Conservation (phyloP, 495 filamentous ascomycete species). For the Alectoria sarmentosa region DNA sequence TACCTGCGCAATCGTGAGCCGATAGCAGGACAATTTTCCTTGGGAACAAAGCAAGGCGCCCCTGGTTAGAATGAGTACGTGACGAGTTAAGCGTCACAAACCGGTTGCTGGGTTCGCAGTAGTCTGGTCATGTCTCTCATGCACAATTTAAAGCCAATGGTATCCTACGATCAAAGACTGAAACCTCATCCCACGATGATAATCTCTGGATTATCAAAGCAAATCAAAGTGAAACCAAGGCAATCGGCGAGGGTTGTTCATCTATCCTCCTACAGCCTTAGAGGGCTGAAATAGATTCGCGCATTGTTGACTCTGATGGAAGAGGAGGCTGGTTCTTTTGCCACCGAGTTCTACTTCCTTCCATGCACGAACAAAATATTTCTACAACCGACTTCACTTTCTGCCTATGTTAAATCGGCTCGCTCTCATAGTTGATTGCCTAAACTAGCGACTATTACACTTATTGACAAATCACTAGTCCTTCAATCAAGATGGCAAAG, state of each 20-base stretch:
- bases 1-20: background rate
- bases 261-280: background rate
- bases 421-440: background rate
- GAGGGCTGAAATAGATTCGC: background rate
- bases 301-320: background rate
- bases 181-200: background rate
- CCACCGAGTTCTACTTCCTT: constrained; percentile 2
- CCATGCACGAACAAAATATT: background rate
- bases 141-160: background rate
- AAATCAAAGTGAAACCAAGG: background rate
- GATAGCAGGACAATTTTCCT: background rate
- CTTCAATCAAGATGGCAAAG: constrained; percentile 10
- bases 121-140: background rate
- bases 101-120: background rate
- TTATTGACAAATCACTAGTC: background rate
- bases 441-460: background rate
- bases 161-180: background rate
- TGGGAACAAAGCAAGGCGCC: background rate
- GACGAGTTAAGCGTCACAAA: background rate
- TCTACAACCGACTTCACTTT: background rate
- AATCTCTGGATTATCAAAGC: background rate
- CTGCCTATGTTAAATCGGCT: too few species aligned
- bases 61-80: background rate
- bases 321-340: constrained; percentile 2
- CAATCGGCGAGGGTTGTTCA: background rate